phyloP scores from a whole-genome alignment of 768 basidiomycete genomes.

The Termitomyces sp. region DNA sequence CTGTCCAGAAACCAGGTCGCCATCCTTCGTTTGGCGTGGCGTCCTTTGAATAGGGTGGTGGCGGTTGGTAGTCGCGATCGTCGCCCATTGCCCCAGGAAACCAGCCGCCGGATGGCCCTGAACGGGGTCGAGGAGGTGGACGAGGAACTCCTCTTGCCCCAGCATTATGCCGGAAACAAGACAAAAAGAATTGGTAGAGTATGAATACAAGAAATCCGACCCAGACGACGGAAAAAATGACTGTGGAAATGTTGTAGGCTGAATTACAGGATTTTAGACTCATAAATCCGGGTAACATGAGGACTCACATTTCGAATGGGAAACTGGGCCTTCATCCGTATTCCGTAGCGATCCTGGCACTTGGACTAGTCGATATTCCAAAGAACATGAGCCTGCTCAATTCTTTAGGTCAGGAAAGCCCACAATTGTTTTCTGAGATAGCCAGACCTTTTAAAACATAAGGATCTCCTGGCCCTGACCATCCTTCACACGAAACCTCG shows the following conservation, averaged over 20 bases:
- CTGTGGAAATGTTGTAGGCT: slow-evolving; percentile 43
- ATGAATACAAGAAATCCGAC: slow-evolving; percentile 43
- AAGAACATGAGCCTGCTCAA: slow-evolving; percentile 70
- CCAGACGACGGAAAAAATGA: slow-evolving; percentile 56
- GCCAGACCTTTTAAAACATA: slow-evolving; percentile 76
- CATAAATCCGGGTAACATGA: neutral
- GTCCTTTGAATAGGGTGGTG: slow-evolving; percentile 56
- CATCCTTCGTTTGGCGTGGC: slow-evolving; percentile 29
- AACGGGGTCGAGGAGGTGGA: slow-evolving; percentile 23
- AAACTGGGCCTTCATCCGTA: slow-evolving; percentile 21
- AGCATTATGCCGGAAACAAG: slow-evolving; percentile 37
- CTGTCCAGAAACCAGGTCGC: slow-evolving; percentile 83
- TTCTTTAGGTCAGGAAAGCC: neutral
- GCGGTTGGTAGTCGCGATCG: slow-evolving; percentile 34
- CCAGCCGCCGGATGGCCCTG: slow-evolving; percentile 39
- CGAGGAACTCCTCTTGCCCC: slow-evolving; percentile 24
- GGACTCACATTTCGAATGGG: slow-evolving; percentile 23
- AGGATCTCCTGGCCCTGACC: slow-evolving; percentile 74
- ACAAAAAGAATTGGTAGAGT: slow-evolving; percentile 51
- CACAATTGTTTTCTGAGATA: neutral
- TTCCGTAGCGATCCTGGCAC: slow-evolving; percentile 45
- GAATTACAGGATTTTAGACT: neutral
- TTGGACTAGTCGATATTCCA: slow-evolving; percentile 78
- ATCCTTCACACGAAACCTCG: slow-evolving; percentile 88
- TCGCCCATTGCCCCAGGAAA: slow-evolving; percentile 46